These are phyloP conservation scores for Boletus sensibilis DNA, from an alignment of 768 basidiomycete species.

Conservation along the genomic window DNA sequence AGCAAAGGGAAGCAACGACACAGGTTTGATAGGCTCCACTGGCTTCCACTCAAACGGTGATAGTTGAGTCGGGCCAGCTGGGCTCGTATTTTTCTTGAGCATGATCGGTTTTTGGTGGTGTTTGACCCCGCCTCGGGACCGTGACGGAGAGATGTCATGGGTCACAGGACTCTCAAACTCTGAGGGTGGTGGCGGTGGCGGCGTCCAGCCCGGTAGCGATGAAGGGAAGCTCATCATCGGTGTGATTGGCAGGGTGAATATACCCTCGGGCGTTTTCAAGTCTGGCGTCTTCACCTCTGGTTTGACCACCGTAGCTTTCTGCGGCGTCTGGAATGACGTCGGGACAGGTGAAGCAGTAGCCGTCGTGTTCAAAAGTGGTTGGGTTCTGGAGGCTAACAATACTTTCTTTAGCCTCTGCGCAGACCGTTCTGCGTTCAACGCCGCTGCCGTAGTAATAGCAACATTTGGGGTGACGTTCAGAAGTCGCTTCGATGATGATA, in stretches of 20 bases:
- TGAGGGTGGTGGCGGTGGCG: conserved; percentile 16
- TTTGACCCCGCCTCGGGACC: conserved; percentile 26
- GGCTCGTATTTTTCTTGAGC: conserved; percentile 27
- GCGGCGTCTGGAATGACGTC: conserved; percentile 30
- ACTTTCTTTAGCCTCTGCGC: conserved; percentile 69
- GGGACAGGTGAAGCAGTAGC: conserved; percentile 30
- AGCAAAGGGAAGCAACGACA: conserved; percentile 25
- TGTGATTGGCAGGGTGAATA: conserved; percentile 15
- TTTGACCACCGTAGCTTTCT: conserved; percentile 22
- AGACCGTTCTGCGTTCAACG: conserved; percentile 76
- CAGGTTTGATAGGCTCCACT: conserved; percentile 24
- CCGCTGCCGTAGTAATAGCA: conserved; percentile 74
- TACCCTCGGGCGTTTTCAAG: background rate
- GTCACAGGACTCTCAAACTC: conserved; percentile 15
- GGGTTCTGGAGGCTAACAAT: conserved; percentile 55
- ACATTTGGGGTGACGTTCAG: conserved; percentile 59
- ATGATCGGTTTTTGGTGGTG: conserved; percentile 37
- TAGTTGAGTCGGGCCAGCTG: background rate
- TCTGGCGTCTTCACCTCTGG: conserved; percentile 1
- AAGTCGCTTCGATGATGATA: conserved; percentile 39
- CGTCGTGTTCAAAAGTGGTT: conserved; percentile 66
- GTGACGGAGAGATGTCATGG: conserved; percentile 22
- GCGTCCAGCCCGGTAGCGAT: conserved; percentile 23
- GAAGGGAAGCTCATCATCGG: conserved; percentile 27
- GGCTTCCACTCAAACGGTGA: conserved; percentile 26